These are phyloP conservation scores for Penicillium paxilli DNA, from an alignment of 495 filamentous ascomycete genomes.

Conservation along the genomic window DNA sequence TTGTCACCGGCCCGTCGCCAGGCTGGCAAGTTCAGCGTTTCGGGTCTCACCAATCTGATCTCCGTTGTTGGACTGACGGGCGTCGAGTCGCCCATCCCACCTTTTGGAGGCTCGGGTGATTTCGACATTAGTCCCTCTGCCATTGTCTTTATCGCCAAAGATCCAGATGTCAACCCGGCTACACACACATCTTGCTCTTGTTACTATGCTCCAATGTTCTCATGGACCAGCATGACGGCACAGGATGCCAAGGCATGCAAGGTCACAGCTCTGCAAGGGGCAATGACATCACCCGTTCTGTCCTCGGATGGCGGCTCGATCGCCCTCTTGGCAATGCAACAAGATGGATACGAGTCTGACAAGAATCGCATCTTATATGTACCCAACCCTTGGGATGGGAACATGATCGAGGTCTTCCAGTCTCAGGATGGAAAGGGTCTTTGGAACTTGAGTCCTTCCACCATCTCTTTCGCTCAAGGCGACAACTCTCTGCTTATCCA, in stretches of 20 bases:
- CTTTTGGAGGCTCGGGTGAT: constrained; percentile 59
- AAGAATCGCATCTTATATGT: constrained; percentile 76
- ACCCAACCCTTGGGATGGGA: constrained; percentile 56
- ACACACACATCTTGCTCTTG: constrained; percentile 73
- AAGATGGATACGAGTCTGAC: constrained; percentile 87
- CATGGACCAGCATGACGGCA: constrained; percentile 53
- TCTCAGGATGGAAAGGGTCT: constrained; percentile 60
- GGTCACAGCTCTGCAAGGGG: constrained; percentile 58
- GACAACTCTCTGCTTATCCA: constrained; percentile 63
- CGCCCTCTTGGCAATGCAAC: constrained; percentile 78
- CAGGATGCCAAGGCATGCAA: constrained; percentile 38
- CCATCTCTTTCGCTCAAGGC: constrained; percentile 65
- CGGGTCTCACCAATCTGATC: constrained; percentile 50
- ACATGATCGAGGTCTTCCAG: constrained; percentile 60
- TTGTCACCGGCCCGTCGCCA: constrained; percentile 34
- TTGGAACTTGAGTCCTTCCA: constrained; percentile 69
- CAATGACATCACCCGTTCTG: constrained; percentile 72
- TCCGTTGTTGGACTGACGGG: constrained; percentile 40
- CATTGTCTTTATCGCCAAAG: constrained; percentile 83
- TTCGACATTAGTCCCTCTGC: constrained; percentile 57
- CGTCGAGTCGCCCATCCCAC: constrained; percentile 56
- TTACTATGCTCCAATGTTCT: constrained; percentile 63
- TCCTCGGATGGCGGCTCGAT: constrained; percentile 70
- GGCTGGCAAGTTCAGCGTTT: constrained; percentile 46
- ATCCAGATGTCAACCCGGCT: constrained; percentile 74